phyloP scores from a whole-genome alignment of 164 flowering plant species.

The Vitis riparia region DNA sequence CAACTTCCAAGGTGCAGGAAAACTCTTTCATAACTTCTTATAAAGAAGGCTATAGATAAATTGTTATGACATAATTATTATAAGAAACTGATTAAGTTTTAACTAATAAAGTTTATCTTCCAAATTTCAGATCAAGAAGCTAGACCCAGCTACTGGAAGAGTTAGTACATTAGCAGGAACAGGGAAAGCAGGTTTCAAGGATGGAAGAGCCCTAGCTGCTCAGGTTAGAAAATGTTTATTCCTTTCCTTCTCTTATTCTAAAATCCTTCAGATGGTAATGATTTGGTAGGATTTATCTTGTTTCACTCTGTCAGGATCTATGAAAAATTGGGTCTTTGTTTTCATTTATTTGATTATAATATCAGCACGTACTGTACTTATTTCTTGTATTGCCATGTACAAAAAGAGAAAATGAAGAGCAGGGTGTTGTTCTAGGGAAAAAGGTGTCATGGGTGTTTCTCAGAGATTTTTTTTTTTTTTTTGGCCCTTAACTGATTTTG shows the following conservation, averaged over 20 bases:
- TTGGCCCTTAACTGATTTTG: too few species aligned
- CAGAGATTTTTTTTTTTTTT: too few species aligned
- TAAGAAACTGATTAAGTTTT: background rate
- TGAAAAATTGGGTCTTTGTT: too few species aligned
- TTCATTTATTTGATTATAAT: too few species aligned
- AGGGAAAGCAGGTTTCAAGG: conserved; percentile 92
- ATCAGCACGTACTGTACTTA: too few species aligned
- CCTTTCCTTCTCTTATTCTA: background rate
- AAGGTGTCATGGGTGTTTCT: too few species aligned
- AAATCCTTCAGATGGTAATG: too few species aligned
- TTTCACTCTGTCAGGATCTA: too few species aligned
- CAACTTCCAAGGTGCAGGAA: background rate
- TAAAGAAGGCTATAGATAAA: background rate
- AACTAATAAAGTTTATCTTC: conserved; percentile 4
- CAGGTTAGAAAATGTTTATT: conserved; percentile 48
- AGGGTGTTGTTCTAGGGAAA: too few species aligned
- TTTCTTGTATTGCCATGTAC: too few species aligned
- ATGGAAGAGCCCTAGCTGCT: conserved; percentile 64
- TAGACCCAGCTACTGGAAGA: conserved; percentile 62
- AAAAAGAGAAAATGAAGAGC: too few species aligned
- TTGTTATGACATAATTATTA: background rate
- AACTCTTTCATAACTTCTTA: background rate
- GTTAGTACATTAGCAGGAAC: conserved; percentile 80
- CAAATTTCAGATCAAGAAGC: conserved; percentile 70
- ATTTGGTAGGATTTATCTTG: too few species aligned